Conservation (phyloP, 345 rosid species). For the Melastoma malabathricum region DNA sequence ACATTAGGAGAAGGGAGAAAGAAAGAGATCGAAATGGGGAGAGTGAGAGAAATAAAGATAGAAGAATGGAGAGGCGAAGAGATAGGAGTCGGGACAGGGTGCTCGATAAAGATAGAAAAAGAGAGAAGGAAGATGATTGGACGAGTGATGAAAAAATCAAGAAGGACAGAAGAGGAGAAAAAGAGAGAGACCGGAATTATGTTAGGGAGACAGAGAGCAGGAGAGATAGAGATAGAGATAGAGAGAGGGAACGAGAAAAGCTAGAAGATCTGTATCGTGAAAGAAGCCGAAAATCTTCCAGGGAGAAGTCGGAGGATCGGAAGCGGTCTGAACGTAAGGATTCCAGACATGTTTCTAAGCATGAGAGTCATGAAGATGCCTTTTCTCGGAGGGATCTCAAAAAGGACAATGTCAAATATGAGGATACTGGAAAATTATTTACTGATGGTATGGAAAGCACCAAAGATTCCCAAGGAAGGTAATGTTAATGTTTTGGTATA, state of each 20-base stretch:
- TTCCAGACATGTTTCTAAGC: no score
- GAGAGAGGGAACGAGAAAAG: conserved; percentile 16
- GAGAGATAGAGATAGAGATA: conserved; percentile 6
- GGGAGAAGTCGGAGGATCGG: conserved; percentile 25
- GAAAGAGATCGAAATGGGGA: conserved; percentile 1
- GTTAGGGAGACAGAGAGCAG: not conserved
- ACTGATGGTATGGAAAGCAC: no score
- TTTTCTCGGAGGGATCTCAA: no score
- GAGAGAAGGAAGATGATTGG: conserved; percentile 6
- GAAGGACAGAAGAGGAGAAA: conserved; percentile 4
- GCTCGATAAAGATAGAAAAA: conserved; percentile 2
- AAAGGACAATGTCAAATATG: no score
- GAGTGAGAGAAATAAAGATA: conserved; percentile 3
- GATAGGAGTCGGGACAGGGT: conserved; percentile 3
- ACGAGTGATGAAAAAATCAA: conserved; percentile 4
- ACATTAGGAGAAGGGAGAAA: conserved; percentile 4
- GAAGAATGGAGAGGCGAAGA: not conserved
- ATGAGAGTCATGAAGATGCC: conserved; percentile 24
- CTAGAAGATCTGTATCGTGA: conserved; percentile 9
- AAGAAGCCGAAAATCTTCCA: conserved; percentile 30
- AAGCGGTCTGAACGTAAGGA: conserved; percentile 16
- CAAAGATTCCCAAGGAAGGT: no score
- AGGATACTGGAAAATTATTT: no score
- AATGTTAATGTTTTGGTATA: no score
- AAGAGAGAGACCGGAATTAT: conserved; percentile 3